Percentiles rank a stretch among this genome's conserved stretches.
These are phyloP conservation scores for Austroboletus novae-zelandiae DNA, from an alignment of 1,284 basidiomycete species.

Conservation along the genomic window DNA sequence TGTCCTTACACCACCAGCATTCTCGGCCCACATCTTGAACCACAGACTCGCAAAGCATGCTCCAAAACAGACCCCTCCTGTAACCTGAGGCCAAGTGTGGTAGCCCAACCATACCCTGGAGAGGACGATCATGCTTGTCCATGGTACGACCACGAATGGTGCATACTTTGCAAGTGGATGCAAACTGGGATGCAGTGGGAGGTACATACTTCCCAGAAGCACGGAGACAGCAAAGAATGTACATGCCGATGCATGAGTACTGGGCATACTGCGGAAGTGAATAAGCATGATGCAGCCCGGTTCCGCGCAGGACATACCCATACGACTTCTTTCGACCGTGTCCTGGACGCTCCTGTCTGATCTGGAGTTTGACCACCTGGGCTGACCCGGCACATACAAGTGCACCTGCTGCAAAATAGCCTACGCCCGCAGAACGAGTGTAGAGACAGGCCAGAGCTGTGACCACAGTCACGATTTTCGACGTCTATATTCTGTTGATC, in stretches of 20 bases:
- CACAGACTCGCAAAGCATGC: constrained; percentile 53
- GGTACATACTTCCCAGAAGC: constrained; percentile 52
- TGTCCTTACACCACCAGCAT: constrained; percentile 22
- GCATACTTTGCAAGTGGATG: constrained; percentile 37
- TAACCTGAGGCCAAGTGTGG: constrained; percentile 75
- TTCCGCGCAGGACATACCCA: constrained; percentile 47
- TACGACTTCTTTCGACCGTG: constrained; percentile 54
- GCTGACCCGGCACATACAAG: constrained; percentile 60
- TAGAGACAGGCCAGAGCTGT: constrained; percentile 60
- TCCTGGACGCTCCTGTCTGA: constrained; percentile 73
- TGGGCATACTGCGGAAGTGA: constrained; percentile 71
- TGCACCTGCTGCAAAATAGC: constrained; percentile 68
- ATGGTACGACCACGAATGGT: constrained; percentile 50
- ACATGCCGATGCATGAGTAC: constrained; percentile 80
- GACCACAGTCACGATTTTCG: constrained; percentile 49
- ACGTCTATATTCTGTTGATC: constrained; percentile 20
- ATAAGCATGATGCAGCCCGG: neutral
- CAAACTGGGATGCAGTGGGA: constrained; percentile 51
- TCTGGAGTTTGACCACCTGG: constrained; percentile 64
- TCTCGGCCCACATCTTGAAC: constrained; percentile 57
- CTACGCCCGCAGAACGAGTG: constrained; percentile 66
- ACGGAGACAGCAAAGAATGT: constrained; percentile 72
- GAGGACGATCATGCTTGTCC: constrained; percentile 54
- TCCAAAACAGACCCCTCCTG: constrained; percentile 65
- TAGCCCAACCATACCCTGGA: constrained; percentile 81